Percentiles rank a stretch among this genome's conserved stretches.
These are phyloP conservation scores for Teunomyces panamensis DNA, from an alignment of 805 yeast species.

Conservation along the genomic window DNA sequence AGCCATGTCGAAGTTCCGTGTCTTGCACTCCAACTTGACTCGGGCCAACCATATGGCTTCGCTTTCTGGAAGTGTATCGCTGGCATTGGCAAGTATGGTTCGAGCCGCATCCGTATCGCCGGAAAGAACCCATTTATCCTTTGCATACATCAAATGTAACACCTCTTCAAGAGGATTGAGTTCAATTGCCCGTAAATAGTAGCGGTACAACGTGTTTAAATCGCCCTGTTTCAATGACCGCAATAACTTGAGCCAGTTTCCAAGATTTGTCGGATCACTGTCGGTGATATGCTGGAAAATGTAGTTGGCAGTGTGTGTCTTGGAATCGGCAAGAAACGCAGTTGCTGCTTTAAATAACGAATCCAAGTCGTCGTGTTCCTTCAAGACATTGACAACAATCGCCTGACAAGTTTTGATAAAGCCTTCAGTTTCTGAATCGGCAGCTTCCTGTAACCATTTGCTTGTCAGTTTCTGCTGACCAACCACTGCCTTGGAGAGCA, in stretches of 20 bases:
- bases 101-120: conserved; percentile 52
- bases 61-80: conserved; percentile 39
- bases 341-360: conserved; percentile 29
- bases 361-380: conserved; percentile 19
- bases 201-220: conserved; percentile 27
- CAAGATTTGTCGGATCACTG: conserved; percentile 43
- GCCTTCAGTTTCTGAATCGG: conserved; percentile 46
- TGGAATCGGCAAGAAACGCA: not conserved
- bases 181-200: conserved; percentile 53
- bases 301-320: conserved; percentile 41
- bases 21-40: conserved; percentile 57
- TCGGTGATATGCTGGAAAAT: conserved; percentile 47
- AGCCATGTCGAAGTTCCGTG: conserved; percentile 41
- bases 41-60: conserved; percentile 70
- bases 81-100: conserved; percentile 48
- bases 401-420: conserved; percentile 50
- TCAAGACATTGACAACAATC: conserved; percentile 44
- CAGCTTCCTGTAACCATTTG: conserved; percentile 59
- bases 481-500: conserved; percentile 47
- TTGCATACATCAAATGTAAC: conserved; percentile 68
- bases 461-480: conserved; percentile 31
- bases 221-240: conserved; percentile 22
- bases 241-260: conserved; percentile 50
- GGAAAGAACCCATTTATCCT: conserved; percentile 56
- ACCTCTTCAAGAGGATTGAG: conserved; percentile 48